Base-by-base conservation (phyloP, 1,284 basidiomycete species). In the Megacollybia platyphylla region DNA sequence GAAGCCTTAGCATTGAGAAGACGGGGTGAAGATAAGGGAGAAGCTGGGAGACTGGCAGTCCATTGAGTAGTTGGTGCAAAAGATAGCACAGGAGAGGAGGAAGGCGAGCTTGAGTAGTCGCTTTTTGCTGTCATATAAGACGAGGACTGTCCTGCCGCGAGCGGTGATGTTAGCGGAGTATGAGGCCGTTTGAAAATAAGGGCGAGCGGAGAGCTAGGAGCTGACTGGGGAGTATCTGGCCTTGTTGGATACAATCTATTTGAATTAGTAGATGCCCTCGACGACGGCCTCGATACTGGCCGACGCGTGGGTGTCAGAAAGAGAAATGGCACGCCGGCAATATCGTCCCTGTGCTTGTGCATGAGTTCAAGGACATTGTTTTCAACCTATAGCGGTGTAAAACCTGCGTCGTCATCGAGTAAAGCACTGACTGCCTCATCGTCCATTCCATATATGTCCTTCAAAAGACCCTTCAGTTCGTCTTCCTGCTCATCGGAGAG, bases 401-500 rank as follows among this genome's bases (percentile, higher is more conserved):
- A 15, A 27, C 43, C 50, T 30, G 51, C 20, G 18, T 10, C 13
- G 20, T 45, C 41, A 45, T 42, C 18, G 48, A 46, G 42, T 46
- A 46, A 46, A 43, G 44, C 29, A 54, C 63, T 55, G 48, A 90
- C 88, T 60, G 76, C 76, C 52, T 85, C 82, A 48, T 84, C 79
- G 53, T 87, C 75, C 51, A 87, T 74, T 5, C 70, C 71, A 53
- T 82, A 85, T 32, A 72, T 76, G 27, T 71, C 70, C 57, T 76
- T 84, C 46, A 94, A 69, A 27, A 89, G 53, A 2, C 59, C 54
- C 63, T 91, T 91, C 54, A 93, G 73, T 44, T 80, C 76, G 46
- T 93, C 90, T 60, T 92, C 89, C 46, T 83, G 76, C 59, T 94
- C 90, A 45, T 80, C 75, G 37, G 76, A 75, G 37, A 94, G 72